These are phyloP conservation scores for Tetracladium setigerum DNA, from an alignment of 495 filamentous ascomycete species.

Conservation along the genomic window DNA sequence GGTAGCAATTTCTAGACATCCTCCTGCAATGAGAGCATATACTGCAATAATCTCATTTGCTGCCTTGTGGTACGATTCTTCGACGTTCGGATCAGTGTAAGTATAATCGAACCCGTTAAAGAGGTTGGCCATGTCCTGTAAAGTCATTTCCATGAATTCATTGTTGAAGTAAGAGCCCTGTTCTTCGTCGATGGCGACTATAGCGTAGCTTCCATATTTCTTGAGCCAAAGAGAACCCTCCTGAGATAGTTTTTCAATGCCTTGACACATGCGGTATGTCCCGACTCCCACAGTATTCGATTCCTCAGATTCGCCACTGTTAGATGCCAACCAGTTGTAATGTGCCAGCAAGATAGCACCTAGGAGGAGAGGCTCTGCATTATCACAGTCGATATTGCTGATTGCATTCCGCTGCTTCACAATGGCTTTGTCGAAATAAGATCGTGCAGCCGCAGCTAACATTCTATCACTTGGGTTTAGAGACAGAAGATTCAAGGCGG, in stretches of 20 bases:
- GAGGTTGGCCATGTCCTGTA: slow-evolving; percentile 1
- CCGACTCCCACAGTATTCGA: not conserved
- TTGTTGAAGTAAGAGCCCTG: not conserved
- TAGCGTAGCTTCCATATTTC: not conserved
- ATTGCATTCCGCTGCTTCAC: slow-evolving; percentile 5
- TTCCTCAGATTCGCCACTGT: not conserved
- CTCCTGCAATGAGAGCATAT: not conserved
- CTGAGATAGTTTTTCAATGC: not conserved
- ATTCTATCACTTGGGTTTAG: not conserved
- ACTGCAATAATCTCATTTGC: slow-evolving; percentile 1
- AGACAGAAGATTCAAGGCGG: slow-evolving; percentile 10
- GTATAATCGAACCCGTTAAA: not conserved
- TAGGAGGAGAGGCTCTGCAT: slow-evolving; percentile 4
- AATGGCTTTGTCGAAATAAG: slow-evolving; percentile 12
- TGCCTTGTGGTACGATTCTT: not conserved
- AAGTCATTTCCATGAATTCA: not conserved
- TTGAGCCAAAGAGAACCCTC: slow-evolving; percentile 6
- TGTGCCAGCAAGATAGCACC: slow-evolving; percentile 11
- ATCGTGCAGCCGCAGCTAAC: slow-evolving; percentile 1
- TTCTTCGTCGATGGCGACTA: not conserved
- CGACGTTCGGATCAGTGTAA: not conserved
- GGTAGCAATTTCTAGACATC: not conserved
- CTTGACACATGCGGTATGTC: slow-evolving; percentile 7
- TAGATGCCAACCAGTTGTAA: slow-evolving; percentile 2
- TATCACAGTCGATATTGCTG: not conserved